Base-by-base conservation (phyloP, 768 basidiomycete genomes). In the Suillus placidus region DNA sequence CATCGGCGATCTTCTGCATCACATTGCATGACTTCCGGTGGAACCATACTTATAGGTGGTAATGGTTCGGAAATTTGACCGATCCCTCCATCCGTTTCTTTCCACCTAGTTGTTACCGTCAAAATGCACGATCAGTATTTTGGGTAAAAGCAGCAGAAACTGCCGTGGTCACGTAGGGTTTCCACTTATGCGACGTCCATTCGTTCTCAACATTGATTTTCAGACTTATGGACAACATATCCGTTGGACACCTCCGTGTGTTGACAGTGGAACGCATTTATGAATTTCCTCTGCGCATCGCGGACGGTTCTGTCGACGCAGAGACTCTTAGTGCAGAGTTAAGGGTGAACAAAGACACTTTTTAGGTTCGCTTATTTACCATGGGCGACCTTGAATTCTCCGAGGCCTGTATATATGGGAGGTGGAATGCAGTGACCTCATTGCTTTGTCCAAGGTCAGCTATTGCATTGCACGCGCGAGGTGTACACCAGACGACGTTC, bases 311-410 rank as follows among this genome's bases (percentile, higher is more conserved):
- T 18, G 16, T 18, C 16, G 6, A 43, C 42, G 18, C 42, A 18
- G 42, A 43, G 42, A 71, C 72, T 8, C 69, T 74, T 57, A 60
- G 61, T n/a, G 84, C 83, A 12, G 82, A 84, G 70, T 68, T 87
- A 26, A 76, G 81, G 32, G 84, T 88, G 47, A 68, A 80, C 4
- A 83, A 80, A 66, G 83, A 87, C 67, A 74, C n/a, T 13, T 88
- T 89, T 71, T 88, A 87, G 87, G 75, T 87, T 10, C 79, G 88
- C 1, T 77, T 88, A 16, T 83, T 83, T 64, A 73, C 81, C 9
- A 86, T 87, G 81, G 82, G 87, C 30, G 90, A 91, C 72, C 77
- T 93, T 52, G 91, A 90, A 4, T 91, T 93, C n/a, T n/a, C n/a
- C n/a, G n/a, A n/a, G n/a, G n/a, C n/a, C n/a, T n/a, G n/a, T n/a